These are phyloP conservation scores for Podospora fimiseda DNA, from an alignment of 495 filamentous ascomycete genomes.

Conservation along the genomic window DNA sequence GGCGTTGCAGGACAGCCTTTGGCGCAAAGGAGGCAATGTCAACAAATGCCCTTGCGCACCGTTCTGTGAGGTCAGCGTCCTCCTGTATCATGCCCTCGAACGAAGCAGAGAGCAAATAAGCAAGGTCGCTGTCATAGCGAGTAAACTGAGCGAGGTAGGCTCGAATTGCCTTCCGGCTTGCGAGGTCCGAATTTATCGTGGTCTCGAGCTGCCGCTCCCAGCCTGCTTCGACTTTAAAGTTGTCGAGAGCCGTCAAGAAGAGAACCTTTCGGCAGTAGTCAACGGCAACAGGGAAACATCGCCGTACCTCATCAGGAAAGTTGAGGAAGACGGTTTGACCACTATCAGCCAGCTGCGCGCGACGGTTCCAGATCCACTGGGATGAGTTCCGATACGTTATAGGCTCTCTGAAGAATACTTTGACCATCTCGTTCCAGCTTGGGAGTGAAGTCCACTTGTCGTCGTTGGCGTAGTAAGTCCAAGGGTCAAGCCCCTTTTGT, in stretches of 20 bases:
- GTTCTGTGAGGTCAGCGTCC: constrained; percentile 41
- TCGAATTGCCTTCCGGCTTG: constrained; percentile 52
- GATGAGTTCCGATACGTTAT: constrained; percentile 23
- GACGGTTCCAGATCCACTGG: not conserved
- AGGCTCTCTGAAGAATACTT: constrained; percentile 38
- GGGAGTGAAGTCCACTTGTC: constrained; percentile 34
- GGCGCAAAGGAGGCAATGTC: constrained; percentile 62
- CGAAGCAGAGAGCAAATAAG: constrained; percentile 43
- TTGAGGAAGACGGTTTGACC: constrained; percentile 31
- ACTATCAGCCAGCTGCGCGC: constrained; percentile 27
- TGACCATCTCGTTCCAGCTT: constrained; percentile 41
- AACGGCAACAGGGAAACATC: constrained; percentile 58
- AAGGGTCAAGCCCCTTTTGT: constrained; percentile 67
- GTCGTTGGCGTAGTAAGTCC: constrained; percentile 39
- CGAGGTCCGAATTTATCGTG: constrained; percentile 57
- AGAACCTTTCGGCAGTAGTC: constrained; percentile 68
- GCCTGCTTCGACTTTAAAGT: constrained; percentile 63
- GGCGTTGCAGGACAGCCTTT: constrained; percentile 38
- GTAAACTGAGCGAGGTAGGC: constrained; percentile 31
- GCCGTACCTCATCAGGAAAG: constrained; percentile 38
- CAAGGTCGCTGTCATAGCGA: constrained; percentile 26
- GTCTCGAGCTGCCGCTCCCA: constrained; percentile 79
- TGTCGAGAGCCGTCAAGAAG: constrained; percentile 60
- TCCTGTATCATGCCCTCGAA: constrained; percentile 54
- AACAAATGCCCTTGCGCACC: constrained; percentile 55